phyloP scores from a whole-genome alignment of 352 stramenopile species.

The Phytophthora pluvialis region DNA sequence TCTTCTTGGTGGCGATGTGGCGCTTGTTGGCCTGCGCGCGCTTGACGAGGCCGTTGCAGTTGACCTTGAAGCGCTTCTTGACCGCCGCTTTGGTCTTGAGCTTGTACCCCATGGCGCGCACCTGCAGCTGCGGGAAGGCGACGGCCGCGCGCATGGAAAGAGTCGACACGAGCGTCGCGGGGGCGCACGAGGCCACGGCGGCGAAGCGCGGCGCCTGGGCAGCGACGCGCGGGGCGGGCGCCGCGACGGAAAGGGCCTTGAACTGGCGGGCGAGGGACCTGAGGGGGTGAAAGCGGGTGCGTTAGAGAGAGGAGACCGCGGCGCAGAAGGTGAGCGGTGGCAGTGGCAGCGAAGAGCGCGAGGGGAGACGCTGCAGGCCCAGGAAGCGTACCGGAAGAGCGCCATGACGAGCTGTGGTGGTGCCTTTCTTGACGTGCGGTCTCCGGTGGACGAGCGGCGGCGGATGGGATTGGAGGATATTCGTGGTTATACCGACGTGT shows the following conservation, averaged over 20 bases:
- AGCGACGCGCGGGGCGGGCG: slow-evolving; percentile 1
- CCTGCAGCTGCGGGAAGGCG: slow-evolving; percentile 52
- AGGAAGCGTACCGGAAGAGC: slow-evolving; percentile 49
- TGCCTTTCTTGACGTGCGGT: slow-evolving; percentile 34
- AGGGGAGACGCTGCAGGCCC: background rate
- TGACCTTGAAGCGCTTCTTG: slow-evolving; percentile 89
- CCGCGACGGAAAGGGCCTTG: slow-evolving; percentile 56
- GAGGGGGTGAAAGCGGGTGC: background rate
- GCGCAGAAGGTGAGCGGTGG: background rate
- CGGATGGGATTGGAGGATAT: slow-evolving; percentile 32
- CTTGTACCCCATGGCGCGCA: slow-evolving; percentile 81
- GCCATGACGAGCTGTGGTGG: slow-evolving; percentile 35
- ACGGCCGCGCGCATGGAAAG: slow-evolving; percentile 34
- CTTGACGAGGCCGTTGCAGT: slow-evolving; percentile 82
- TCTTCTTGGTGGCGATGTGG: slow-evolving; percentile 89
- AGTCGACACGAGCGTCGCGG: slow-evolving; percentile 19
- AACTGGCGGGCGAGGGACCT: slow-evolving; percentile 71
- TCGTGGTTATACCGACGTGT: background rate
- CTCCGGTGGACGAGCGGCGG: slow-evolving; percentile 35
- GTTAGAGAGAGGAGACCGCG: slow-evolving; percentile 16
- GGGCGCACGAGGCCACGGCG: slow-evolving; percentile 13
- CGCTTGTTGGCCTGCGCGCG: slow-evolving; percentile 82
- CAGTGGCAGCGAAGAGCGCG: background rate
- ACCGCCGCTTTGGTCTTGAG: slow-evolving; percentile 84
- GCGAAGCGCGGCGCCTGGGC: slow-evolving; percentile 35